Evolutionary conservation across 768 basidiomycete genomes (phyloP).

Genomic region (Phallus indusiatus): DNA sequence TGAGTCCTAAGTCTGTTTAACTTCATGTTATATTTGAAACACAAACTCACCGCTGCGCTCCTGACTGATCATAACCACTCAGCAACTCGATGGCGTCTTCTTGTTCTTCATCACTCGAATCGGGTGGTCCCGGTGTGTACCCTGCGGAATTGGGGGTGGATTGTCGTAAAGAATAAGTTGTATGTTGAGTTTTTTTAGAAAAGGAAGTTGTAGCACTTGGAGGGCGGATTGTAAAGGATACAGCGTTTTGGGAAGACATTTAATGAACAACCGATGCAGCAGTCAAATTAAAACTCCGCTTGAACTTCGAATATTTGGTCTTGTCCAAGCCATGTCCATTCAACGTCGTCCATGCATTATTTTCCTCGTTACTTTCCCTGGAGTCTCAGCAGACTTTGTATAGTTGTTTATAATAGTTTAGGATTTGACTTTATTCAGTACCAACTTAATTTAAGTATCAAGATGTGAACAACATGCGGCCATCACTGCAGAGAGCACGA

Average conservation of each 20-base stretch:
- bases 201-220: constrained; percentile 59
- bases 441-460: too few relatives aligned
- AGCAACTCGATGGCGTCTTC: constrained; percentile 57
- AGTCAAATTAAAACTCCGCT: too few relatives aligned
- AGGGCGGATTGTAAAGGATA: constrained; percentile 81
- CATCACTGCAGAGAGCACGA: too few relatives aligned
- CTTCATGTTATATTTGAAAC: constrained; percentile 16
- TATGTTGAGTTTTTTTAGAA: constrained; percentile 52
- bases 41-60: constrained; percentile 77
- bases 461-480: too few relatives aligned
- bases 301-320: too few relatives aligned
- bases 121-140: constrained; percentile 47
- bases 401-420: too few relatives aligned
- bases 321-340: too few relatives aligned
- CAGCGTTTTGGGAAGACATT: constrained; percentile 23
- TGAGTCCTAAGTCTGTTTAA: constrained; percentile 64
- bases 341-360: constrained; percentile 42
- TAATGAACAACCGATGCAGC: too few relatives aligned
- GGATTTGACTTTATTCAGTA: too few relatives aligned
- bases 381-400: too few relatives aligned
- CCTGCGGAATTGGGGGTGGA: constrained; percentile 30
- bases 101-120: constrained; percentile 57
- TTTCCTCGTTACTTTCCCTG: too few relatives aligned
- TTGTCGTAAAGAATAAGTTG: constrained; percentile 42
- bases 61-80: constrained; percentile 60